phyloP scores from a whole-genome alignment of 2,329 filamentous ascomycete species.

The Diaporthe sp. region DNA sequence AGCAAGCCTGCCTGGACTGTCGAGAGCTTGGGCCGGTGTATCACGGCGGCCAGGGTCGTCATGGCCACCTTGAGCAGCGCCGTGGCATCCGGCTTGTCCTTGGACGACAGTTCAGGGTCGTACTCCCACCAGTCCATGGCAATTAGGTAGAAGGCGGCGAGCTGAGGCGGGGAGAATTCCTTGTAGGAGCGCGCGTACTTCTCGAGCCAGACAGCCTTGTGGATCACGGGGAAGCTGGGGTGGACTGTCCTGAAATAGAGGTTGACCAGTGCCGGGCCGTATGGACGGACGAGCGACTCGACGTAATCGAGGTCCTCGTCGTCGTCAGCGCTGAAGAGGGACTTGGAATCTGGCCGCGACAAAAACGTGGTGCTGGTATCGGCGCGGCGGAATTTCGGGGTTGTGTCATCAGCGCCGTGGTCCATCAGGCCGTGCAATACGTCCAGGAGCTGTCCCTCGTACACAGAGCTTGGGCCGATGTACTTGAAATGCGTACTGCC shows the following conservation, averaged over 20 bases:
- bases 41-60: conserved; percentile 61
- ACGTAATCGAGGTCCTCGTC: conserved; percentile 76
- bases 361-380: conserved; percentile 45
- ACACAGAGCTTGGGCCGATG: conserved; percentile 46
- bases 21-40: conserved; percentile 68
- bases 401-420: conserved; percentile 40
- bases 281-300: conserved; percentile 72
- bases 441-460: conserved; percentile 47
- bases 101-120: conserved; percentile 64
- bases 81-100: conserved; percentile 57
- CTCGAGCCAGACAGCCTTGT: conserved; percentile 73
- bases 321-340: conserved; percentile 58
- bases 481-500: conserved; percentile 44
- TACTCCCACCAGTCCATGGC: conserved; percentile 74
- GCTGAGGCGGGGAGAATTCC: conserved; percentile 70
- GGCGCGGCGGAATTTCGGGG: conserved; percentile 47
- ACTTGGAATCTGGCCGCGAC: conserved; percentile 44
- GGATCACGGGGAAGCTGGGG: conserved; percentile 70
- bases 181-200: conserved; percentile 70
- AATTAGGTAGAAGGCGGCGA: conserved; percentile 74
- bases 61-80: conserved; percentile 53
- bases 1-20: conserved; percentile 69
- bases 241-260: conserved; percentile 77
- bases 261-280: conserved; percentile 74
- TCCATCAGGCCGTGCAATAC: conserved; percentile 42